phyloP scores from a whole-genome alignment of 106 monocot species.

The Platanthera guangdongensis region DNA sequence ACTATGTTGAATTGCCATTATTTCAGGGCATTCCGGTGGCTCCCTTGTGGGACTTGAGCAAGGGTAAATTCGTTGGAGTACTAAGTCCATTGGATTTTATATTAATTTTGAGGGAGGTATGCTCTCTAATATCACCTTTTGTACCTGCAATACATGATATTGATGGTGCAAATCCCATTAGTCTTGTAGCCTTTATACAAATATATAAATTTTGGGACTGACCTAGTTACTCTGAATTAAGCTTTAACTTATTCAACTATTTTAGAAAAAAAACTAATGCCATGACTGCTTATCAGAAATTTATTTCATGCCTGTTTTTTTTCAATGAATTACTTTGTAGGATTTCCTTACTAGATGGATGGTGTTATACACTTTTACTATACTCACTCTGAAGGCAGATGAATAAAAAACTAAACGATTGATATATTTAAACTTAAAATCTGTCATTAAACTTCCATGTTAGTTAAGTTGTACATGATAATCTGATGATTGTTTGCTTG shows the following conservation, averaged over 20 bases:
- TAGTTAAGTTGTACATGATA: neutral
- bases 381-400: neutral
- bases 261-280: neutral
- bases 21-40: slow-evolving; percentile 88
- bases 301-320: neutral
- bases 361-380: neutral
- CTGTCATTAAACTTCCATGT: neutral
- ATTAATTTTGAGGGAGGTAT: slow-evolving; percentile 87
- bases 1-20: neutral
- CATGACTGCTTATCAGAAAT: neutral
- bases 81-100: slow-evolving; percentile 90
- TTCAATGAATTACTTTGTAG: neutral
- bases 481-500: neutral
- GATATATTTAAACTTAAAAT: neutral
- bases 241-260: neutral
- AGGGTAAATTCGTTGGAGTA: slow-evolving; percentile 73
- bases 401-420: neutral
- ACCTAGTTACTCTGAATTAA: neutral
- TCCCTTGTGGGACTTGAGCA: slow-evolving; percentile 78
- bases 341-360: neutral
- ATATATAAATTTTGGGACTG: neutral
- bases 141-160: neutral
- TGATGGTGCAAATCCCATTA: neutral
- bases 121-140: neutral
- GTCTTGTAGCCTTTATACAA: neutral